Evolutionary conservation across 208 protist genomes (phyloP).

Genomic region (Acanthamoeba healyi): DNA sequence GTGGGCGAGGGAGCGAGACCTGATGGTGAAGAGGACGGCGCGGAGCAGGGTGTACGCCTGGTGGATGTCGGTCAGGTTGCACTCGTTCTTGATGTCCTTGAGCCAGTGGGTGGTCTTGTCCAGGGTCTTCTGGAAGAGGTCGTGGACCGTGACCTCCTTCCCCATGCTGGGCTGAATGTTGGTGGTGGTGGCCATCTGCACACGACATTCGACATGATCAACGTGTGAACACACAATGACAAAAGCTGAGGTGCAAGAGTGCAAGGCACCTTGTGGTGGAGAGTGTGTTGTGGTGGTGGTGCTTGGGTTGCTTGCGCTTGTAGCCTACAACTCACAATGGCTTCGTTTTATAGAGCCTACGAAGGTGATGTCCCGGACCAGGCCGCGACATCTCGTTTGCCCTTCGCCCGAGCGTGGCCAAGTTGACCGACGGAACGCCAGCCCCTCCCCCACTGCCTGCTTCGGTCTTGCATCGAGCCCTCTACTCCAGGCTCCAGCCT

Average conservation of each 20-base stretch:
- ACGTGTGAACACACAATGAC: too few relatives aligned
- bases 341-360: neutral
- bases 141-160: neutral
- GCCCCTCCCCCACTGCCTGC: neutral
- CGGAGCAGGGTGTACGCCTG: slow-evolving; percentile 46
- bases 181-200: neutral
- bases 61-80: slow-evolving; percentile 10
- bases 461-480: too few relatives aligned
- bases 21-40: slow-evolving; percentile 31
- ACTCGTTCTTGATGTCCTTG: slow-evolving; percentile 71
- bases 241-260: too few relatives aligned
- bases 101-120: slow-evolving; percentile 55
- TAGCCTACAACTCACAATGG: too few relatives aligned
- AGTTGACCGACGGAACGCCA: neutral
- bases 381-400: neutral
- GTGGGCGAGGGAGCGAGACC: neutral
- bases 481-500: too few relatives aligned
- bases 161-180: neutral
- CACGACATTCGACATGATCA: too few relatives aligned
- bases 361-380: neutral
- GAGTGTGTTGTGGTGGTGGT: neutral
- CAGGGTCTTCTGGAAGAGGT: slow-evolving; percentile 55
- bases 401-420: neutral
- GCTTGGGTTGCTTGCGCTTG: neutral
- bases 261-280: too few relatives aligned